A percentile compares a stretch with the other conserved stretches of the same genome.
Conservation (phyloP, 2,329 filamentous ascomycete genomes). For the Colletotrichum melonis region DNA sequence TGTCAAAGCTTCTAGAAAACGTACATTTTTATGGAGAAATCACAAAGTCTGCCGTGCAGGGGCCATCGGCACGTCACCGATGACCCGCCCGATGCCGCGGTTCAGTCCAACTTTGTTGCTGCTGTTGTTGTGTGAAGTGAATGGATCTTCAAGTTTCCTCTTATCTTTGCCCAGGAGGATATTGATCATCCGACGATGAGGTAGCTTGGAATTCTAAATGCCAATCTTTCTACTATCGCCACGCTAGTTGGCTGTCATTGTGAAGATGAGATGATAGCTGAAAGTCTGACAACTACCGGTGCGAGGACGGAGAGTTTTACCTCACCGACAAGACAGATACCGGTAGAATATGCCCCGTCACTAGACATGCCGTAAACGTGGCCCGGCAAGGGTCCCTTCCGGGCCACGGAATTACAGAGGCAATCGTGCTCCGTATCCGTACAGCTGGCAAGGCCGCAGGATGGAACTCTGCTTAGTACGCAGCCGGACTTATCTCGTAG, state of each 20-base stretch:
- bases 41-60: conserved; percentile 9
- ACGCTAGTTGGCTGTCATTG: not conserved
- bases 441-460: not conserved
- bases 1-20: conserved; percentile 30
- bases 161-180: not conserved
- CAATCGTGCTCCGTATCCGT: no score
- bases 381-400: not conserved
- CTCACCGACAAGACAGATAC: not conserved
- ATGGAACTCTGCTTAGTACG: not conserved
- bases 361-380: not conserved
- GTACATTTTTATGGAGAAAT: conserved; percentile 18
- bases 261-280: not conserved
- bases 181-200: not conserved
- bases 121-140: not conserved
- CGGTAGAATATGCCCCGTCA: not conserved
- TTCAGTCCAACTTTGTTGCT: not conserved
- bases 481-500: conserved; percentile 18
- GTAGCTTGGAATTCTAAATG: not conserved
- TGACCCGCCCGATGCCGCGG: not conserved
- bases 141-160: not conserved
- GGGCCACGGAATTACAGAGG: not conserved
- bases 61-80: conserved; percentile 19
- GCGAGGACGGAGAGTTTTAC: not conserved
- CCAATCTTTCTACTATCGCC: not conserved
- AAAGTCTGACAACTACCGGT: not conserved